Evolutionary conservation across 495 filamentous ascomycete genomes (phyloP), one percentile per base, ranked within the genome.

Genomic region (Filosporella fistucella): DNA sequence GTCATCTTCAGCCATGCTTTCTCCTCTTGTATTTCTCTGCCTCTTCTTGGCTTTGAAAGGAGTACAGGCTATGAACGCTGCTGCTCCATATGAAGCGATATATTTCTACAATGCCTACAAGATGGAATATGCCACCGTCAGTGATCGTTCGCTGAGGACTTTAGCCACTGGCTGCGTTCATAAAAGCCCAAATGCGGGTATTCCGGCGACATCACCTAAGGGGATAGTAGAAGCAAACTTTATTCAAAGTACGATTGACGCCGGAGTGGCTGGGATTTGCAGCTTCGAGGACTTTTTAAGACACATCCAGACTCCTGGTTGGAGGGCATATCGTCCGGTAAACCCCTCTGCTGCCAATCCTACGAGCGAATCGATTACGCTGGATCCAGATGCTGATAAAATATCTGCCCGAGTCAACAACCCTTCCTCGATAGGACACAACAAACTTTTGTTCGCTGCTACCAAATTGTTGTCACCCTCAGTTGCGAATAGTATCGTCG

Each of bases 221-320:
- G 6, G 13, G 4, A 4, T 35, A 16, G 32, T 35, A 7, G 37
- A 40, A 24, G 21, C 37, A 8, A 18, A 9, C 21, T 40, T 40
- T 21, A 40, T 24, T 40, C 4, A 4, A 3, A n/a, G n/a, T 17
- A 24, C 37, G 3, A 22, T 24, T 20, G 17, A 4, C 3, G 37
- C 37, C 3, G 37, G 37, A 21, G 37, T 40, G 37, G 37, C 23
- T 9, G 37, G 37, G 7, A 40, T 40, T 21, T 40, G 37, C 37
- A 24, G 17, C 12, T 40, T 40, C n/a, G 17, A 21, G 11, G 37
- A 40, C 13, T 40, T 40, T 24, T 3, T 40, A 17, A 40, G n/a
- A 40, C 5, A 9, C 5, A 21, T 40, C 13, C 6, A n/a, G 13
- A 35, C 4, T 6, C 6, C 32, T 7, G 5, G 5, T 6, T 35